Base-by-base conservation (phyloP, 1,284 basidiomycete species). In the Pterulicium gracile region DNA sequence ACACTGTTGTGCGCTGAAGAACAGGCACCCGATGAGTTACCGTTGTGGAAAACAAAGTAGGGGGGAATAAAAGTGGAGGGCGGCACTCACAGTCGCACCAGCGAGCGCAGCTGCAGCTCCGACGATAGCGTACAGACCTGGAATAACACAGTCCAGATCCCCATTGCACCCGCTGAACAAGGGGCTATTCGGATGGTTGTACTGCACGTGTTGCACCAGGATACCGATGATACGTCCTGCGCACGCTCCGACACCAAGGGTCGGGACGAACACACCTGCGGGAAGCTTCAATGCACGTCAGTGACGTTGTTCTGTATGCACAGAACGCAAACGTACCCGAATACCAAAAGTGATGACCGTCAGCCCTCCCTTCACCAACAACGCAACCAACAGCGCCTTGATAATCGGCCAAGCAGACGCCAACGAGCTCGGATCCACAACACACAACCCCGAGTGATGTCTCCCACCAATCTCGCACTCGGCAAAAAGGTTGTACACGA, bases 211-310 rank as follows among this genome's bases (percentile, higher is more conserved):
- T 60, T 95, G 89, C 62, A 98, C 77, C 2, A 70, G 56, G 39
- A 97, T 80, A 17, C 96, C 96, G 19, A 94, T 59, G 43, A 97
- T 82, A 18, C 95, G 75, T 2, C 95, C 95, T 40, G 89, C 89
- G 56, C 92, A 94, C 0, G 95, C 96, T 15, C 95, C 96, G n/a
- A 97, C 93, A 17, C 90, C 93, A 21, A 99, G 77, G 0, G 93
- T 92, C 0, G 96, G 95, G 21, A 99, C 90, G 64, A 99, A 98
- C 55, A 99, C 95, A 1, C 95, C 95, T 3, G 94, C 93, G 13
- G 92, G 92, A 2, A 96, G 59, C 58, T 88, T 10, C 7, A n/a
- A n/a, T n/a, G n/a, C n/a, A n/a, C n/a, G n/a, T 32, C 27, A 32
- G 7, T 32, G 27, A 10, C 27, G n/a, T 32, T n/a, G 10, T 32